Percentiles rank a stretch among this genome's conserved stretches.
Conservation (phyloP, 148 eudicot species). For the Silene conica region DNA sequence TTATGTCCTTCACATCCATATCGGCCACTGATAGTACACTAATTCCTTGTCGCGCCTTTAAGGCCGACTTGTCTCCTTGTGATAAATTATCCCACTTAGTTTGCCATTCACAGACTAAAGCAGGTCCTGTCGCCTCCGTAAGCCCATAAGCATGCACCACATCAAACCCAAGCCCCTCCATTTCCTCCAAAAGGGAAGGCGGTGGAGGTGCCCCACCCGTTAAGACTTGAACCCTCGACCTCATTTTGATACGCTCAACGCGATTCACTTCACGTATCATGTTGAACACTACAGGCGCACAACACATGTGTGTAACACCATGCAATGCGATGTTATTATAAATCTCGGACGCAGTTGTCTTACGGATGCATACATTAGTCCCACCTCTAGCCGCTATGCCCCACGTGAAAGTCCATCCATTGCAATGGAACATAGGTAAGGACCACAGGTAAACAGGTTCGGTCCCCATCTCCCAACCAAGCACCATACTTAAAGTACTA, state of each 20-base stretch:
- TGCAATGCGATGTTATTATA: conserved; percentile 44
- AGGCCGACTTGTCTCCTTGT: conserved; percentile 22
- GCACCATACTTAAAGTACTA: conserved; percentile 64
- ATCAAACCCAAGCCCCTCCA: conserved; percentile 62
- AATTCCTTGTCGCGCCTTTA: conserved; percentile 77
- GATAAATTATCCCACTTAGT: conserved; percentile 49
- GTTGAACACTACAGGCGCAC: conserved; percentile 68
- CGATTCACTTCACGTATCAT: conserved; percentile 50
- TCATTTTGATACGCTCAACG: conserved; percentile 29
- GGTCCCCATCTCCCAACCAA: conserved; percentile 76
- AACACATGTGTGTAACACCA: conserved; percentile 81
- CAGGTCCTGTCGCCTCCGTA: conserved; percentile 80
- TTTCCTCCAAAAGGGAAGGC: conserved; percentile 43
- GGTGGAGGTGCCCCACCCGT: conserved; percentile 91
- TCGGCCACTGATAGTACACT: conserved; percentile 54
- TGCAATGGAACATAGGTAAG: conserved; percentile 90
- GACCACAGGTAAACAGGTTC: conserved; percentile 77
- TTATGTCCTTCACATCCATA: conserved; percentile 46
- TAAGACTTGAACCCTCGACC: conserved; percentile 45
- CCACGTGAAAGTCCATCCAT: conserved; percentile 97
- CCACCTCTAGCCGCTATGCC: conserved; percentile 85
- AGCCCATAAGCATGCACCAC: conserved; percentile 81
- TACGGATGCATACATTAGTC: conserved; percentile 81
- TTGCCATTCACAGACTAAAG: conserved; percentile 80
- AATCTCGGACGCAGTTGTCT: conserved; percentile 56